Evolutionary conservation across 257 asterid species (phyloP).

Genomic region (Echites panduratus): DNA sequence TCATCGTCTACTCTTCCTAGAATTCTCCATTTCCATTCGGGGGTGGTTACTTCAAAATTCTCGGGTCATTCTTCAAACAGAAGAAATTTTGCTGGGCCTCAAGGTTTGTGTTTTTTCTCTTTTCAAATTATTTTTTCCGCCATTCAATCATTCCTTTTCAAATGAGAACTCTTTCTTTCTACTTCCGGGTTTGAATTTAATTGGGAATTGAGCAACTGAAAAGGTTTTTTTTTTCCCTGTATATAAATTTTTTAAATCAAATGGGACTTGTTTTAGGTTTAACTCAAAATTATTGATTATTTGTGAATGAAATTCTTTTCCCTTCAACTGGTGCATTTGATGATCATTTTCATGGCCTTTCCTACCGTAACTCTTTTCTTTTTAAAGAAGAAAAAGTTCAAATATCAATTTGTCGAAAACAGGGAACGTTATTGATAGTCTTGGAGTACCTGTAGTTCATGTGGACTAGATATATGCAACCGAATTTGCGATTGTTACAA

Average conservation of each 20-base stretch:
- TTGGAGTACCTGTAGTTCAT: neutral
- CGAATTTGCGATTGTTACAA: neutral
- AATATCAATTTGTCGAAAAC: neutral
- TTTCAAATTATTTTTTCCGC: neutral
- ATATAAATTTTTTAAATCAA: neutral
- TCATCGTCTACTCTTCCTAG: constrained; percentile 26
- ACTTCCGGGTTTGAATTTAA: neutral
- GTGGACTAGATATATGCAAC: neutral
- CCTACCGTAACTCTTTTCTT: neutral
- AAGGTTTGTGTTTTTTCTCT: constrained; percentile 38
- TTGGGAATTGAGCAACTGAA: neutral
- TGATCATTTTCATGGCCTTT: constrained; percentile 1
- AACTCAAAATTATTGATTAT: neutral
- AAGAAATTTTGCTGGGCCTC: constrained; percentile 26
- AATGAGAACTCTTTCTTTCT: neutral
- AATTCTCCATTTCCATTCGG: constrained; percentile 35
- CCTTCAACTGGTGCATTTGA: neutral
- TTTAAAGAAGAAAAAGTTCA: neutral
- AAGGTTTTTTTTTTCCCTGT: neutral
- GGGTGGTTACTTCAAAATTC: constrained; percentile 21
- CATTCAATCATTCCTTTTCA: neutral
- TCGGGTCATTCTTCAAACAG: constrained; percentile 31
- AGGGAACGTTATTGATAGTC: neutral
- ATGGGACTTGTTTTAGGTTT: neutral
- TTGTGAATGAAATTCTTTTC: neutral